Percentiles rank a stretch among this genome's conserved stretches.
Evolutionary conservation across 352 stramenopile species (phyloP).

Genomic region (Phytopythium delawarense): DNA sequence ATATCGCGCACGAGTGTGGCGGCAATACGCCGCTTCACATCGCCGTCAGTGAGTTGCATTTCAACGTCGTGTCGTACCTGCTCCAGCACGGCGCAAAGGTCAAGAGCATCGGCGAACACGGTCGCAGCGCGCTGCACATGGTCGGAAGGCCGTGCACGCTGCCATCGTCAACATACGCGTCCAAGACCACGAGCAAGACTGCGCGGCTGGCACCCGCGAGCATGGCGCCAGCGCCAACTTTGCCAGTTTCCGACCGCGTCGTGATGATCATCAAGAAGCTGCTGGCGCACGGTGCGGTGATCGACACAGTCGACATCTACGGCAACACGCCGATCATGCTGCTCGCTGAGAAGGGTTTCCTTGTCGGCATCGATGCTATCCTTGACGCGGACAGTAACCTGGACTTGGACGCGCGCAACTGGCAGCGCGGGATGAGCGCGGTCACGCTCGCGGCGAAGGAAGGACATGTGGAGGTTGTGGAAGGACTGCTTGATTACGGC

Average conservation of each 20-base stretch:
- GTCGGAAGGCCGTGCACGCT: conserved; percentile 63
- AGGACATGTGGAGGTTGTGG: conserved; percentile 60
- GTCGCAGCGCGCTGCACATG: conserved; percentile 75
- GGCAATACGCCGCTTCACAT: conserved; percentile 80
- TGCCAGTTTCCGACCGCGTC: conserved; percentile 39
- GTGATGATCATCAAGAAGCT: conserved; percentile 83
- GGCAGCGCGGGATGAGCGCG: conserved; percentile 75
- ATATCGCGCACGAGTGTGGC: conserved; percentile 74
- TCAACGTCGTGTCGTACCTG: conserved; percentile 85
- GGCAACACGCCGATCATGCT: conserved; percentile 83
- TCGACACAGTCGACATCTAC: conserved; percentile 76
- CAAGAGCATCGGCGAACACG: conserved; percentile 61
- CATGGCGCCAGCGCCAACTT: neutral
- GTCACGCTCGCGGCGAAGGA: conserved; percentile 69
- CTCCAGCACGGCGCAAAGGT: conserved; percentile 84
- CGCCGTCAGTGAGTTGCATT: conserved; percentile 74
- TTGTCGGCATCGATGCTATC: conserved; percentile 70
- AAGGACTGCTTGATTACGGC: conserved; percentile 81
- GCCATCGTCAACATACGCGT: conserved; percentile 34
- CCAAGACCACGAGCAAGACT: conserved; percentile 14
- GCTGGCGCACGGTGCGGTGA: conserved; percentile 55
- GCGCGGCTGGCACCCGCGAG: conserved; percentile 5
- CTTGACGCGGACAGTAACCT: conserved; percentile 67
- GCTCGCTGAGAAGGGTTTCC: conserved; percentile 60
- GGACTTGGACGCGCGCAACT: conserved; percentile 75